These are phyloP conservation scores for Circinella minor DNA, from an alignment of 371 early-diverging fungal genomes.

Conservation along the genomic window DNA sequence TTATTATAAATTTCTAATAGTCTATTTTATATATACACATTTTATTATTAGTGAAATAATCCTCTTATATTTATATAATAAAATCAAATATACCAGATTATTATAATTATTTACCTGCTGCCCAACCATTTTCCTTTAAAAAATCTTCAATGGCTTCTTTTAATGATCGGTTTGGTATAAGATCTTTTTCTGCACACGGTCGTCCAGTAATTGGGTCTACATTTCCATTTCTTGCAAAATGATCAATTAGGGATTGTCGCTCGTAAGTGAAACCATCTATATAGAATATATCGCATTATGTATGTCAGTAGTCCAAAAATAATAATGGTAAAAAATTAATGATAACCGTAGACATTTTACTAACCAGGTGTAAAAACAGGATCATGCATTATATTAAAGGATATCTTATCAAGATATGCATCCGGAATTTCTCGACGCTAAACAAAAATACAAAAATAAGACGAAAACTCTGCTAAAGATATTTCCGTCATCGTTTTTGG, in stretches of 20 bases:
- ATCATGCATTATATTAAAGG: constrained; percentile 58
- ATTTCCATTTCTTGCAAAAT: constrained; percentile 72
- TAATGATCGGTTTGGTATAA: constrained; percentile 75
- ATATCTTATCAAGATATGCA: constrained; percentile 55
- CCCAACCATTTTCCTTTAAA: constrained; percentile 67
- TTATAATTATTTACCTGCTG: constrained; percentile 38
- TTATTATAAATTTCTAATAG: too few species aligned
- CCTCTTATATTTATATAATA: too few species aligned
- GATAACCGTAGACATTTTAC: neutral
- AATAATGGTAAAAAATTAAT: too few species aligned
- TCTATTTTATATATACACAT: too few species aligned
- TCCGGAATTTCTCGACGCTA: constrained; percentile 54
- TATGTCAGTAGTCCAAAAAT: too few species aligned
- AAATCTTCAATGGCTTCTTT: constrained; percentile 72
- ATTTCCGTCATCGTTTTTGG: neutral
- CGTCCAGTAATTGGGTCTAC: constrained; percentile 79
- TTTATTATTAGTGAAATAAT: too few species aligned
- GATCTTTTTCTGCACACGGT: constrained; percentile 64
- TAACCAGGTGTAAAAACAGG: constrained; percentile 55
- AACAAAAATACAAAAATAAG: neutral
- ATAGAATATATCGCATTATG: too few species aligned
- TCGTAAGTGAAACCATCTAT: constrained; percentile 71
- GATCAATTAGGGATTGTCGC: constrained; percentile 69
- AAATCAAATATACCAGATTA: too few species aligned
- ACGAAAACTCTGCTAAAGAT: neutral